Percentiles rank a stretch among this genome's conserved stretches.
Evolutionary conservation across 441 rosid genomes (phyloP).

Genomic region (Erysimum cheiri): DNA sequence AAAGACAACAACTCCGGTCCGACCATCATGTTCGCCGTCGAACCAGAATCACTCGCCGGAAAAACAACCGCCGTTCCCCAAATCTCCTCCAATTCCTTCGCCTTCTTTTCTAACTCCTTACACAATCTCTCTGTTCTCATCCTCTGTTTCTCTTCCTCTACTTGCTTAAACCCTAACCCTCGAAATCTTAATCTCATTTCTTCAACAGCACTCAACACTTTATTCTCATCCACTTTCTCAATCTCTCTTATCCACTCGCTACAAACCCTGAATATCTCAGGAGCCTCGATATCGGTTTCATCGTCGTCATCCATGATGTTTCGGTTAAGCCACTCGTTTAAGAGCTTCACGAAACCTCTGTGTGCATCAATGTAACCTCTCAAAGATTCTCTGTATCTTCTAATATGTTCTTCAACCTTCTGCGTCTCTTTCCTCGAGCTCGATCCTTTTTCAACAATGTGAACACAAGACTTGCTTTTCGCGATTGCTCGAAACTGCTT

Average conservation of each 20-base stretch:
- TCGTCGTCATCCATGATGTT: conserved; percentile 47
- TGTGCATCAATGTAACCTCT: conserved; percentile 48
- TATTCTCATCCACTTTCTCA: conserved; percentile 45
- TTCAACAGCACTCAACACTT: conserved; percentile 46
- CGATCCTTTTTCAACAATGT: conserved; percentile 37
- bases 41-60: neutral
- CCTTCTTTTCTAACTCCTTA: conserved; percentile 31
- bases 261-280: conserved; percentile 47
- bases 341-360: conserved; percentile 43
- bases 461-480: conserved; percentile 41
- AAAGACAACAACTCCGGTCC: conserved; percentile 24
- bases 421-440: conserved; percentile 45
- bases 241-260: conserved; percentile 50
- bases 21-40: neutral
- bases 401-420: conserved; percentile 42
- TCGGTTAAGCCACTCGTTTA: conserved; percentile 55
- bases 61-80: neutral
- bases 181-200: conserved; percentile 44
- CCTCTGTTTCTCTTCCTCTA: conserved; percentile 43
- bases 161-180: conserved; percentile 47
- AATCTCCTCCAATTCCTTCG: conserved; percentile 24
- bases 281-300: conserved; percentile 47
- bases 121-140: conserved; percentile 33
- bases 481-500: conserved; percentile 46
- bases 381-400: conserved; percentile 46